Conservation (phyloP, 2,329 filamentous ascomycete species). For the Ilyonectria sp. region DNA sequence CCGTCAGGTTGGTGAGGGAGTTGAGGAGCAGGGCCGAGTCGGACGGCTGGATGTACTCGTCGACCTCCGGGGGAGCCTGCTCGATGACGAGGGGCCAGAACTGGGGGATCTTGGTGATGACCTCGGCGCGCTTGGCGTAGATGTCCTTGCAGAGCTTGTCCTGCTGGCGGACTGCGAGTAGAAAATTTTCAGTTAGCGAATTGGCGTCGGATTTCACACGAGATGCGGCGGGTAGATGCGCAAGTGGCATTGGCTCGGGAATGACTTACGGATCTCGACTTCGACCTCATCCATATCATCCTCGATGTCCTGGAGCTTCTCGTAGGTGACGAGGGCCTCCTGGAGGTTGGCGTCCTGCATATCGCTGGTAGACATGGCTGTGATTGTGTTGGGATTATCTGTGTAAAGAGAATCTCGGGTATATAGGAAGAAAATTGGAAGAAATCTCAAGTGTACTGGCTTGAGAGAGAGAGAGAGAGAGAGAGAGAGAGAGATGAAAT, state of each 20-base stretch:
- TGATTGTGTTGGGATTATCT: constrained; percentile 25
- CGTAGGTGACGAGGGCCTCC: constrained; percentile 71
- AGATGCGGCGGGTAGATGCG: not conserved
- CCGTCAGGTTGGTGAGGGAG: constrained; percentile 77
- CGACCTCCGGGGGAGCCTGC: constrained; percentile 87
- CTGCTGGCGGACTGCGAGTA: constrained; percentile 78
- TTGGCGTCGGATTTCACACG: not conserved
- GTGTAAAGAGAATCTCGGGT: not conserved
- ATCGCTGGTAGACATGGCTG: constrained; percentile 55
- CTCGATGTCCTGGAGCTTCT: constrained; percentile 85
- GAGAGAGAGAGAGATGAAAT: not conserved
- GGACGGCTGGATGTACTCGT: constrained; percentile 87
- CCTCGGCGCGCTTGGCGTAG: constrained; percentile 81
- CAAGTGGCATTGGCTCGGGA: constrained; percentile 1
- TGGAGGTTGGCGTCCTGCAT: constrained; percentile 52
- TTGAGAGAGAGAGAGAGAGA: constrained; percentile 25
- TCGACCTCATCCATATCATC: constrained; percentile 88
- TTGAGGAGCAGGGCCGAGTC: constrained; percentile 82
- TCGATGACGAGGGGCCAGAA: constrained; percentile 98
- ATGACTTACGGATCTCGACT: constrained; percentile 81
- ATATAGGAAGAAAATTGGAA: not conserved
- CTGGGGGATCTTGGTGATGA: constrained; percentile 81
- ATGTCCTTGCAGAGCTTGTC: constrained; percentile 77
- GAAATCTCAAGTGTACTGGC: not conserved
- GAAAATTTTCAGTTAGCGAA: constrained; percentile 14